These are phyloP conservation scores for Fagopyrum tataricum DNA, from an alignment of 148 eudicot genomes.

Conservation along the genomic window DNA sequence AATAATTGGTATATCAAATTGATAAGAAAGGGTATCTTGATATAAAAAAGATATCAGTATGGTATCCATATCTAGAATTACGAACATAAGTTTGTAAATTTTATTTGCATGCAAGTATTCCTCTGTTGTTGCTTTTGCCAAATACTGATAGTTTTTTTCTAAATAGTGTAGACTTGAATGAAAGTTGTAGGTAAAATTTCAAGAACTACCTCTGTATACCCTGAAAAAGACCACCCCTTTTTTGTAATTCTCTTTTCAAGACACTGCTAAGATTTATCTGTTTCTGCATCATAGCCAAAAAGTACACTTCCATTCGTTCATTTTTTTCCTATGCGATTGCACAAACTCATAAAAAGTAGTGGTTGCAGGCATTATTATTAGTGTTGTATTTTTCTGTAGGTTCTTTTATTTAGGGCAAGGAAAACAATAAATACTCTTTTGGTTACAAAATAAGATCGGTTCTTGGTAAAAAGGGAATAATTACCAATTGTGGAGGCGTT, in stretches of 20 bases:
- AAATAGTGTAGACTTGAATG: background rate
- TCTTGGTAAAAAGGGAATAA: background rate
- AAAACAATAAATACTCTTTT: background rate
- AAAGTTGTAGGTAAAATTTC: background rate
- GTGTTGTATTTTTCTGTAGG: too few relatives aligned
- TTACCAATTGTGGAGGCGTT: background rate
- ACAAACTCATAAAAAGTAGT: too few relatives aligned
- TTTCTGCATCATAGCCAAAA: background rate
- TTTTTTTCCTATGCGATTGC: background rate
- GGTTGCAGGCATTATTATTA: too few relatives aligned
- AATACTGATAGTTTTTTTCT: background rate
- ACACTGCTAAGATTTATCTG: background rate
- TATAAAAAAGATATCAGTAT: too few relatives aligned
- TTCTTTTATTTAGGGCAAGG: background rate
- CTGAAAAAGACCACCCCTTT: background rate
- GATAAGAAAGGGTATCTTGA: too few relatives aligned
- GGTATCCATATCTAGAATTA: too few relatives aligned
- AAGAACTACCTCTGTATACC: background rate
- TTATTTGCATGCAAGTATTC: background rate
- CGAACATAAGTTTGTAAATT: too few relatives aligned
- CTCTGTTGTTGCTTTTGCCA: background rate
- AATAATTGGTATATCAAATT: too few relatives aligned
- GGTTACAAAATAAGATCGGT: background rate
- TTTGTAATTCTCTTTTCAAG: background rate
- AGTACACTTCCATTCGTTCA: background rate